These are phyloP conservation scores for Elasticomyces elasticus DNA, from an alignment of 495 filamentous ascomycete genomes.

Conservation along the genomic window DNA sequence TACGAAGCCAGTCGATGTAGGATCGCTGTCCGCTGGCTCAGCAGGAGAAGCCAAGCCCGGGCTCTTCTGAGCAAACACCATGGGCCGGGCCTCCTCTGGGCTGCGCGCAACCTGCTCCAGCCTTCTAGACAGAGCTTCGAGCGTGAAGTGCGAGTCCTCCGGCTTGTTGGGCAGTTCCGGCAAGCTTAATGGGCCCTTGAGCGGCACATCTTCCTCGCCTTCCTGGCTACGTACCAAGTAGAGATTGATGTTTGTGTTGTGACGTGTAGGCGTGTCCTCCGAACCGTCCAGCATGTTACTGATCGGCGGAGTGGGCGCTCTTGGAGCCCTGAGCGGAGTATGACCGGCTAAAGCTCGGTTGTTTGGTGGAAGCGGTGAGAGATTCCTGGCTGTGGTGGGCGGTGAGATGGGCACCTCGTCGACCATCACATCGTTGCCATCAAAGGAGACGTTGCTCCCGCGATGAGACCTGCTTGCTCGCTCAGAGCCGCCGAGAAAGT, in stretches of 20 bases:
- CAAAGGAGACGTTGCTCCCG: constrained; percentile 8
- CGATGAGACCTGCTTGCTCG: neutral
- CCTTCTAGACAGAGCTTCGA: constrained; percentile 14
- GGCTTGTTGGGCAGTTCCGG: constrained; percentile 19
- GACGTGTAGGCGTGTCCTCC: constrained; percentile 21
- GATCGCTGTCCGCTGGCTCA: neutral
- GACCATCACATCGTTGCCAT: constrained; percentile 2
- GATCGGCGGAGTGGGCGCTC: constrained; percentile 9
- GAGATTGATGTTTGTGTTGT: constrained; percentile 22
- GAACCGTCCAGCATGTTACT: constrained; percentile 9
- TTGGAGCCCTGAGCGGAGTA: constrained; percentile 17
- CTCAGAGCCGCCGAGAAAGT: constrained; percentile 1
- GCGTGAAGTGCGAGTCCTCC: constrained; percentile 17
- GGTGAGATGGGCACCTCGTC: constrained; percentile 21
- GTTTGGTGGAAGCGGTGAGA: constrained; percentile 16
- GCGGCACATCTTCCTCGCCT: constrained; percentile 40
- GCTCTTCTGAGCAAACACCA: constrained; percentile 6
- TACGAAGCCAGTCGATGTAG: neutral
- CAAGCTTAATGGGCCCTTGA: constrained; percentile 21
- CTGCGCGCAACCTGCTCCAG: constrained; percentile 12
- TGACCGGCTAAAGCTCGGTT: constrained; percentile 19
- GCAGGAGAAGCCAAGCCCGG: constrained; percentile 13
- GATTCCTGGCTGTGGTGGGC: neutral
- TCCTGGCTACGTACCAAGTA: constrained; percentile 4
- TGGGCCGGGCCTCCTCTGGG: constrained; percentile 10